Conservation (phyloP, 495 filamentous ascomycete genomes). For the Glonium stellatum region DNA sequence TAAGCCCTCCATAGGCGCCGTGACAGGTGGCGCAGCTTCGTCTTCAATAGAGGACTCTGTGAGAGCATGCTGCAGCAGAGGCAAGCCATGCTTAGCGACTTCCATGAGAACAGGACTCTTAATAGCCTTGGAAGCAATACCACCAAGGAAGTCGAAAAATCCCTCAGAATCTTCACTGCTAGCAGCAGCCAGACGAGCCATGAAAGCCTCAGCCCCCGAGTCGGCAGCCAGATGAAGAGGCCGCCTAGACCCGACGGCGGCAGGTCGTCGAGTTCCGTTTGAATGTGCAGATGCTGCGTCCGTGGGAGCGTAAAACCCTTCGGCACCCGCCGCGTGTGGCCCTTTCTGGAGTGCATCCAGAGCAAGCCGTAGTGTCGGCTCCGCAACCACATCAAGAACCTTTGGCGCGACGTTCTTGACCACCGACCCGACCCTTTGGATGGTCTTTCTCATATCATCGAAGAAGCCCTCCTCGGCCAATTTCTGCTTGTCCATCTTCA, state of each 20-base stretch:
- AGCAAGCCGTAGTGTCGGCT: constrained; percentile 24
- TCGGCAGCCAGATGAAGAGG: constrained; percentile 6
- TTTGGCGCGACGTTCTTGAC: constrained; percentile 21
- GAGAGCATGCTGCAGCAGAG: constrained; percentile 9
- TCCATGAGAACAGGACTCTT: constrained; percentile 5
- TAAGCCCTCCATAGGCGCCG: constrained; percentile 13
- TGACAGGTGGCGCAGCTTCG: constrained; percentile 1
- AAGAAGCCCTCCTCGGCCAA: constrained; percentile 24
- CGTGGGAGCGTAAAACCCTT: constrained; percentile 4
- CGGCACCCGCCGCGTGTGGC: background rate
- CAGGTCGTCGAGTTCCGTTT: background rate
- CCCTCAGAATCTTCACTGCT: constrained; percentile 15
- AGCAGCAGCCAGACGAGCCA: constrained; percentile 14
- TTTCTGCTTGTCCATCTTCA: constrained; percentile 12
- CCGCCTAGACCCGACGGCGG: background rate
- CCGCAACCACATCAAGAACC: constrained; percentile 24
- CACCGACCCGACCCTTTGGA: constrained; percentile 16
- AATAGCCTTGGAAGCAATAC: constrained; percentile 2
- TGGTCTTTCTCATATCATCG: constrained; percentile 19
- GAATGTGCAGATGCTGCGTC: background rate
- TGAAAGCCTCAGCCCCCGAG: constrained; percentile 16
- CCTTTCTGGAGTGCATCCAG: constrained; percentile 17
- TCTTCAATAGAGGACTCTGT: constrained; percentile 4
- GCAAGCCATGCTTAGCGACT: constrained; percentile 23
- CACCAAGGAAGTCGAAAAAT: constrained; percentile 3